A percentile compares a stretch with the other conserved stretches of the same genome.
Conservation (phyloP, 331 rosid species). For the Saraca asoca region DNA sequence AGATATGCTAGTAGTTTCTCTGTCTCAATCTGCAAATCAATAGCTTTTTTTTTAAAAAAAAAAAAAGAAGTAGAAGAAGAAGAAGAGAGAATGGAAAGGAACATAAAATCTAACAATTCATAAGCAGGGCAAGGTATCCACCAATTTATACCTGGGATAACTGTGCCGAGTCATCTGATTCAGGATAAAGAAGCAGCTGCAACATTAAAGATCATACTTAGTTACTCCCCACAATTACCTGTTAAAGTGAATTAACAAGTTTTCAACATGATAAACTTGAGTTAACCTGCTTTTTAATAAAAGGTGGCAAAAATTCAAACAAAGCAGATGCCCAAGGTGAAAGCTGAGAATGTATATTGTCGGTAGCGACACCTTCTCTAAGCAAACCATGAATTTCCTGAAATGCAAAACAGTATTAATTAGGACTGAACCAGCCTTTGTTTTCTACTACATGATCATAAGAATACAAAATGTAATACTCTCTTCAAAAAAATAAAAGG, state of each 20-base stretch:
- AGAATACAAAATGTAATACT: slow-evolving; percentile 1
- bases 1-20: slow-evolving; percentile 96
- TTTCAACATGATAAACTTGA: slow-evolving; percentile 18
- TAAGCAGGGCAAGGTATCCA: slow-evolving; percentile 21
- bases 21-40: slow-evolving; percentile 78
- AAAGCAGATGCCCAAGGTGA: slow-evolving; percentile 99
- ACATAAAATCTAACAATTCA: slow-evolving; percentile 19
- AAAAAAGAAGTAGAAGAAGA: slow-evolving; percentile 14
- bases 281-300: slow-evolving; percentile 83
- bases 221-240: slow-evolving; percentile 6
- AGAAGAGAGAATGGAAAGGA: slow-evolving; percentile 33
- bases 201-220: slow-evolving; percentile 34
- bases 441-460: background rate
- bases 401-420: slow-evolving; percentile 31
- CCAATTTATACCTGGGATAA: slow-evolving; percentile 78
- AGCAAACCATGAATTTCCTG: slow-evolving; percentile 94
- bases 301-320: slow-evolving; percentile 91
- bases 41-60: background rate
- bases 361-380: slow-evolving; percentile 70
- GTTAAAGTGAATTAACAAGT: background rate
- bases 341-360: slow-evolving; percentile 74
- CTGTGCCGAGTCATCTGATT: slow-evolving; percentile 98
- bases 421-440: slow-evolving; percentile 11
- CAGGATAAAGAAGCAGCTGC: slow-evolving; percentile 88
- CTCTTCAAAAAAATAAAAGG: background rate